Conservation (phyloP, 139 green algal genomes). For the Tetratostichococcus sp. region DNA sequence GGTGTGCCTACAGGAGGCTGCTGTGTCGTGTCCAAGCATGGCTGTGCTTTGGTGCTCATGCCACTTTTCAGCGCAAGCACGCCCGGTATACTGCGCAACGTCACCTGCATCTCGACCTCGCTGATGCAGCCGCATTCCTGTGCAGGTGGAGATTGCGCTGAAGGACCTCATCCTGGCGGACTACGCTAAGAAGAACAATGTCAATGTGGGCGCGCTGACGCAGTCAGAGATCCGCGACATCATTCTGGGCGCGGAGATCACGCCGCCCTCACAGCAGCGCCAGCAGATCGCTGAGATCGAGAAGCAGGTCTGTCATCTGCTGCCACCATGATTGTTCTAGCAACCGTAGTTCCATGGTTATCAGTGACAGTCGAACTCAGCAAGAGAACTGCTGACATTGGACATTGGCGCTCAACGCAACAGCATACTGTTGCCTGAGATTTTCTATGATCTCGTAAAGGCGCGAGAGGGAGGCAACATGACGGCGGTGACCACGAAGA, state of each 20-base stretch:
- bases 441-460: background rate
- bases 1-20: too few species aligned
- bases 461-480: slow-evolving; percentile 76
- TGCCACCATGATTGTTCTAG: too few species aligned
- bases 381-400: too few species aligned
- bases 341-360: too few species aligned
- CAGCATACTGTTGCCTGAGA: background rate
- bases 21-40: too few species aligned
- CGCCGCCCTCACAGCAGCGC: slow-evolving; percentile 89
- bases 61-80: too few species aligned
- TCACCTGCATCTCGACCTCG: too few species aligned
- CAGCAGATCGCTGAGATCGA: slow-evolving; percentile 99
- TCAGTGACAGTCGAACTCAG: too few species aligned
- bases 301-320: slow-evolving; percentile 83
- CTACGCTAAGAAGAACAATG: slow-evolving; percentile 99
- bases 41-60: too few species aligned
- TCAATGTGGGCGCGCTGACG: slow-evolving; percentile 92
- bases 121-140: too few species aligned
- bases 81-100: too few species aligned
- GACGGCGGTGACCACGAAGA: slow-evolving; percentile 93
- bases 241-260: slow-evolving; percentile 99
- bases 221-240: slow-evolving; percentile 98
- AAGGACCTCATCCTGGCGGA: slow-evolving; percentile 98
- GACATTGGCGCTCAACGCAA: too few species aligned
- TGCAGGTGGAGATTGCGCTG: slow-evolving; percentile 82